A percentile compares a stretch with the other conserved stretches of the same genome.
Conservation (phyloP, 345 rosid species). For the Cardamine occulta region DNA sequence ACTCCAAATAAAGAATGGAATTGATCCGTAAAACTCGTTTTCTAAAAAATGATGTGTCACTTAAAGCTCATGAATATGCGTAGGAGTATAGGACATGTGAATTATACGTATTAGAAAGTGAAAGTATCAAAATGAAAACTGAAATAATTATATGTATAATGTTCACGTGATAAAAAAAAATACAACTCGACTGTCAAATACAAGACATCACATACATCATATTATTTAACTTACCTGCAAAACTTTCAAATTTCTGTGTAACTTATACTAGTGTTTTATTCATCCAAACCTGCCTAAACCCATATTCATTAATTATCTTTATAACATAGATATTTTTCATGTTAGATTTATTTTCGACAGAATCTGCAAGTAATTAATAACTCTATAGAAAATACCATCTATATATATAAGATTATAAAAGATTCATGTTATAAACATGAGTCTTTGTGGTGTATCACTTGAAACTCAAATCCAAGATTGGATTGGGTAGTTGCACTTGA, state of each 20-base stretch:
- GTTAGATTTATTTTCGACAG: background rate
- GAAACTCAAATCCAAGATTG: constrained; percentile 78
- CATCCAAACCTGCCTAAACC: constrained; percentile 28
- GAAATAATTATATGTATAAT: background rate
- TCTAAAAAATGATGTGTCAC: background rate
- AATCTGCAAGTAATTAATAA: constrained; percentile 15
- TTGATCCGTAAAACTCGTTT: background rate
- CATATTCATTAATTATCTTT: background rate
- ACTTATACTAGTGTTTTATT: constrained; percentile 21
- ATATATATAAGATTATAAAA: constrained; percentile 10
- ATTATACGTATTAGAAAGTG: background rate
- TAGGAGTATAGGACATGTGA: background rate
- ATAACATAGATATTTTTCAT: background rate
- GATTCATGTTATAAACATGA: constrained; percentile 32
- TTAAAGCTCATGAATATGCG: too few species aligned
- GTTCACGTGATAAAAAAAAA: background rate
- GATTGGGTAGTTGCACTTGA: constrained; percentile 82
- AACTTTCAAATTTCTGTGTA: constrained; percentile 24
- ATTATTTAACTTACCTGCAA: constrained; percentile 17
- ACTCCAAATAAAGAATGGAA: background rate
- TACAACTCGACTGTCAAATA: constrained; percentile 14
- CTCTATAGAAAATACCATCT: constrained; percentile 34
- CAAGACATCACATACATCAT: constrained; percentile 4
- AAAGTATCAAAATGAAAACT: background rate
- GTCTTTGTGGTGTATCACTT: constrained; percentile 4